Conservation (phyloP, 23 red algal genomes). For the Gracilaria gracilis region DNA sequence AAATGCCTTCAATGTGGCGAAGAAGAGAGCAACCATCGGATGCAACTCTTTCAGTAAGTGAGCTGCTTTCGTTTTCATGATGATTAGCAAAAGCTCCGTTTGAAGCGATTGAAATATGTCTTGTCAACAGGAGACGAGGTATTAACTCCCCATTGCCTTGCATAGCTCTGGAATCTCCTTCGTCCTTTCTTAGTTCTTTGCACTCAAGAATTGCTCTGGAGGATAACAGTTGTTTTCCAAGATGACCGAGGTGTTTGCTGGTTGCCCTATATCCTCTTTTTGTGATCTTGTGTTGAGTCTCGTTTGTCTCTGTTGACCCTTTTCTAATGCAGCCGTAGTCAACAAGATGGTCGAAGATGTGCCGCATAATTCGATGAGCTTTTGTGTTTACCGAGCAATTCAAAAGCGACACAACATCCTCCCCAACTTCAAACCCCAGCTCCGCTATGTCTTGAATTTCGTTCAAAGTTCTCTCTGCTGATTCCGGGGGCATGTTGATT, state of each 20-base stretch:
- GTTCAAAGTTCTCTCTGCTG: neutral
- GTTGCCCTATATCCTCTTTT: neutral
- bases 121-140: neutral
- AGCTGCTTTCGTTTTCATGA: no score
- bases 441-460: neutral
- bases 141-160: neutral
- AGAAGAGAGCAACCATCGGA: no score
- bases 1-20: no score
- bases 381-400: constrained; percentile 29
- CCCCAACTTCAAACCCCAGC: neutral
- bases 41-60: no score
- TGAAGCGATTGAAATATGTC: no score
- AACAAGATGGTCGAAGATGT: neutral
- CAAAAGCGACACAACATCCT: neutral
- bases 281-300: constrained; percentile 13
- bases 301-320: neutral
- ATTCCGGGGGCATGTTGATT: neutral
- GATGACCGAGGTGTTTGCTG: neutral
- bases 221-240: constrained; percentile 2
- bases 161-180: neutral
- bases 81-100: no score
- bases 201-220: neutral
- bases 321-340: constrained; percentile 20
- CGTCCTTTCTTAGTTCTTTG: neutral
- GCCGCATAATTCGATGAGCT: constrained; percentile 19